phyloP scores from a whole-genome alignment of 164 flowering plant genomes.

The Cinnamomum micranthum region DNA sequence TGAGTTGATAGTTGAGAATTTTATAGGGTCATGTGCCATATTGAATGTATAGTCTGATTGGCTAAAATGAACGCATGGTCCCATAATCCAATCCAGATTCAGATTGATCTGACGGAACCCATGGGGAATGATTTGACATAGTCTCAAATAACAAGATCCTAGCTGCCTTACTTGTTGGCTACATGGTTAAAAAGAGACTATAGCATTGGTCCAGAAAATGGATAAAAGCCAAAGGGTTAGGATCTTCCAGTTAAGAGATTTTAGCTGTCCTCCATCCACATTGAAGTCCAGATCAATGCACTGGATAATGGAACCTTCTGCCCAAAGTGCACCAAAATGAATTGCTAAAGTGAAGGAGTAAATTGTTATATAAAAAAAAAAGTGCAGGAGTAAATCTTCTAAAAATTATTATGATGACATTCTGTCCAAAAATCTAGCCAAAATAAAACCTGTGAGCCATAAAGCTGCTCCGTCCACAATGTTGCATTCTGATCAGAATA shows the following conservation, averaged over 20 bases:
- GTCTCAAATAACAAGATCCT: background rate
- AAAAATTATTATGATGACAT: background rate
- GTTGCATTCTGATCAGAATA: slow-evolving; percentile 72
- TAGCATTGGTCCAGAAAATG: background rate
- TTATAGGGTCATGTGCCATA: background rate
- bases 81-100: background rate
- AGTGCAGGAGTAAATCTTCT: background rate
- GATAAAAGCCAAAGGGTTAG: background rate
- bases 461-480: slow-evolving; percentile 82
- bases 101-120: background rate
- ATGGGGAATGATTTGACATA: background rate
- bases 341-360: background rate
- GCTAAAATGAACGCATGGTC: background rate
- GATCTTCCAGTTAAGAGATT: background rate
- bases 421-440: background rate
- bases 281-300: background rate
- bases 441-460: slow-evolving; percentile 81
- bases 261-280: no score
- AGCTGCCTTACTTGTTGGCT: background rate
- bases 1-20: background rate
- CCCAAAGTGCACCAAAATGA: background rate
- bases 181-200: background rate
- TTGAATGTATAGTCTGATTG: background rate
- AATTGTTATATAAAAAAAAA: no score
- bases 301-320: background rate